These are phyloP conservation scores for Mortierella hygrophila DNA, from an alignment of 192 early-diverging fungal species.

Conservation along the genomic window DNA sequence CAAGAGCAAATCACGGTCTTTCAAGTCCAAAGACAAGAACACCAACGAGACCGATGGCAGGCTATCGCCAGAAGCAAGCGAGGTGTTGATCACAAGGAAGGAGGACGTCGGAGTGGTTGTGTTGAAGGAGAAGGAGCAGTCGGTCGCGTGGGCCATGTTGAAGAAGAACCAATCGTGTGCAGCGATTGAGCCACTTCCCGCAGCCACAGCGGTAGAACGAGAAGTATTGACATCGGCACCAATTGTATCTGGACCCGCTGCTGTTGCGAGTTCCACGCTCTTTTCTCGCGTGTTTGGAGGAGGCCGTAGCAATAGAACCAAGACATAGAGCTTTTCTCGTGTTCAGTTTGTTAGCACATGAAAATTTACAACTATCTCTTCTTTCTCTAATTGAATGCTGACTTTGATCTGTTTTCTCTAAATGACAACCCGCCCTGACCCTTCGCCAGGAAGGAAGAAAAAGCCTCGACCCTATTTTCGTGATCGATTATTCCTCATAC, in stretches of 20 bases:
- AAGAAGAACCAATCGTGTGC: not conserved
- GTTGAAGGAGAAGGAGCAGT: not conserved
- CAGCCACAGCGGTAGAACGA: not conserved
- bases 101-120: not conserved
- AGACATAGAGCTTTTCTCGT: not conserved
- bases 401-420: not conserved
- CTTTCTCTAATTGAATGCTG: not conserved
- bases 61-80: not conserved
- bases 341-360: not conserved
- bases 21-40: not conserved
- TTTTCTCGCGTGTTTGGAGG: not conserved
- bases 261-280: not conserved
- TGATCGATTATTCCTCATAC: not conserved
- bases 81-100: not conserved
- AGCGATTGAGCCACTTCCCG: not conserved
- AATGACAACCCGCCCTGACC: not conserved
- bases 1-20: not conserved
- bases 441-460: too few relatives aligned
- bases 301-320: not conserved
- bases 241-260: not conserved
- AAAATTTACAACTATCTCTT: not conserved
- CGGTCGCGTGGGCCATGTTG: conserved; percentile 5
- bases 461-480: not conserved
- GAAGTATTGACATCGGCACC: not conserved
- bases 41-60: not conserved